A percentile compares a stretch with the other conserved stretches of the same genome.
Evolutionary conservation across 2,329 filamentous ascomycete genomes (phyloP).

Genomic region (Raffaelea arxii): DNA sequence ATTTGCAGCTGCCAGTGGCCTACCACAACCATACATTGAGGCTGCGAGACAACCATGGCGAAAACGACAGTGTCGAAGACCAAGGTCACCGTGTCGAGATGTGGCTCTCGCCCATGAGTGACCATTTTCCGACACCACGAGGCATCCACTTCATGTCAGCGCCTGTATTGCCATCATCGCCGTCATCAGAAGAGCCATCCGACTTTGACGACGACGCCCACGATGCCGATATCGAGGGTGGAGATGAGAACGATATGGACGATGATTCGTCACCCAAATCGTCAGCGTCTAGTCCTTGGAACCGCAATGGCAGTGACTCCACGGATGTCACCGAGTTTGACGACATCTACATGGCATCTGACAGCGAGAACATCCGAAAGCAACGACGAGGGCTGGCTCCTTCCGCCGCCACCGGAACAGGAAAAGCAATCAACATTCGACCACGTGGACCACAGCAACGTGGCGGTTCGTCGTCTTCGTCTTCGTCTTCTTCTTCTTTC

Average conservation of each 20-base stretch:
- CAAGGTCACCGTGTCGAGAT: conserved; percentile 41
- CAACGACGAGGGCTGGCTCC: conserved; percentile 23
- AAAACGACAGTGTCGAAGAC: conserved; percentile 12
- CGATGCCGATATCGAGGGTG: conserved; percentile 31
- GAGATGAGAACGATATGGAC: conserved; percentile 17
- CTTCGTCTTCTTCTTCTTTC: too few relatives aligned
- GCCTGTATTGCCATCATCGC: conserved; percentile 51
- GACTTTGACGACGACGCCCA: too few relatives aligned
- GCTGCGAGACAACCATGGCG: conserved; percentile 28
- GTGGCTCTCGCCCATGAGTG: conserved; percentile 50
- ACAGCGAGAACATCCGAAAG: conserved; percentile 48
- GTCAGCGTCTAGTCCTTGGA: conserved; percentile 51
- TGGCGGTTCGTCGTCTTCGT: background rate
- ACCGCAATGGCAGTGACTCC: conserved; percentile 39
- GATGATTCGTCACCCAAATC: conserved; percentile 9
- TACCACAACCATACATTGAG: conserved; percentile 14
- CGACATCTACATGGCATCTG: conserved; percentile 78
- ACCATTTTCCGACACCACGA: conserved; percentile 64
- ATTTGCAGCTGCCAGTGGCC: background rate
- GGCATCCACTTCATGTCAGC: conserved; percentile 56
- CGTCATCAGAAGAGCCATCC: too few relatives aligned
- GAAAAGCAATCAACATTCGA: conserved; percentile 18
- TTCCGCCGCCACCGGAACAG: background rate
- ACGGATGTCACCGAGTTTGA: conserved; percentile 69
- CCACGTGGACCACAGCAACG: background rate